These are phyloP conservation scores for Colletotrichum sp. DNA, from an alignment of 2,329 filamentous ascomycete genomes.

Conservation along the genomic window DNA sequence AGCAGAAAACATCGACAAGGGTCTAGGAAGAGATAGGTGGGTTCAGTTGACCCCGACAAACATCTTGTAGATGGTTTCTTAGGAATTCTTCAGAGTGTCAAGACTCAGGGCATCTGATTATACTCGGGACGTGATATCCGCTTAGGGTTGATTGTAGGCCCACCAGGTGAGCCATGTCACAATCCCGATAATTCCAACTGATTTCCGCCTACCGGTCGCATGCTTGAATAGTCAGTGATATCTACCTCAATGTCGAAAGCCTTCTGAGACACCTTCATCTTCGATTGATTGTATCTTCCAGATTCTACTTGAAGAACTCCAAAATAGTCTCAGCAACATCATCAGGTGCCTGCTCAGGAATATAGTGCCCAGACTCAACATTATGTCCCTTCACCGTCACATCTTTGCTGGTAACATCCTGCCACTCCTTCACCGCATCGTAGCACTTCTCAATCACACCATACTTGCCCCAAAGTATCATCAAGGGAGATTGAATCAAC, in stretches of 20 bases:
- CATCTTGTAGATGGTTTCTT: neutral
- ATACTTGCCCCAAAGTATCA: slow-evolving; percentile 54
- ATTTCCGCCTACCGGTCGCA: neutral
- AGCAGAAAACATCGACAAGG: neutral
- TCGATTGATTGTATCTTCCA: neutral
- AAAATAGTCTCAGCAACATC: slow-evolving; percentile 45
- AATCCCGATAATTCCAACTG: neutral
- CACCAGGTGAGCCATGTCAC: neutral
- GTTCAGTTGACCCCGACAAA: neutral
- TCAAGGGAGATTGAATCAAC: slow-evolving; percentile 49
- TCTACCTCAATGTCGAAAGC: neutral
- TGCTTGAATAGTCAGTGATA: neutral
- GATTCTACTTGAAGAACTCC: slow-evolving; percentile 38
- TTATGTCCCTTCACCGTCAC: slow-evolving; percentile 42
- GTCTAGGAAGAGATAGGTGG: neutral
- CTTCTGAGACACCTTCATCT: neutral
- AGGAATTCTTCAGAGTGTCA: neutral
- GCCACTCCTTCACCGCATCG: slow-evolving; percentile 56
- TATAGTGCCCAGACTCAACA: slow-evolving; percentile 54
- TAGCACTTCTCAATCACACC: slow-evolving; percentile 55
- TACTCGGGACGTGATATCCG: neutral
- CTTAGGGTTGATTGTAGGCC: neutral
- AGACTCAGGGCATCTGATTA: neutral
- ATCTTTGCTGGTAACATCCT: slow-evolving; percentile 41
- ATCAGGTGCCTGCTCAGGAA: slow-evolving; percentile 56